Base-by-base conservation (phyloP, 805 yeast species). In the Candida corydali region DNA sequence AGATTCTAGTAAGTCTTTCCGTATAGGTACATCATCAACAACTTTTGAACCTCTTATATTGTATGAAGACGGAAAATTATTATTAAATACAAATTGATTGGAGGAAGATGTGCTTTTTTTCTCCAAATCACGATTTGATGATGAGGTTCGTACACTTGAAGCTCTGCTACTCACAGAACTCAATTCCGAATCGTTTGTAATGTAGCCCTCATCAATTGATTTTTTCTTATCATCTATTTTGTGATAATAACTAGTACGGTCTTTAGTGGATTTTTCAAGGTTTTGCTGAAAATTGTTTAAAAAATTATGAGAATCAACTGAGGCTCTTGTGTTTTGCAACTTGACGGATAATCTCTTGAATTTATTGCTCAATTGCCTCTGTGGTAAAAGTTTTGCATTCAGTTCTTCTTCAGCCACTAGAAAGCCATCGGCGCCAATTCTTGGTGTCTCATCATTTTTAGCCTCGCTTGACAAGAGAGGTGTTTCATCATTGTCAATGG, bases 251-350 rank as follows among this genome's bases (percentile, higher is more conserved):
- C 28, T 17, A 26, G 50, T 47, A 17, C 38, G 39, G 12, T 43
- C 29, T 14, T 26, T 36, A 27, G 30, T 22, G 46, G 40, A 59
- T 54, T 16, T 50, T 59, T 33, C 51, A 46, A 28, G 62, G 39
- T 68, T 67, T 41, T 62, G 63, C 40, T 61, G 67, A 44, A 68
- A 67, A 11, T 55, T 47, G 32, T 47, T 54, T 54, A 65, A 61
- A 41, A 68, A 68, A 27, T 56, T 51, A 36, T 61, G 51, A 2
- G 72, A 66, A 39, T 65, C 71, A n/a, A 59, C 59, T 4, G 73
- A 59, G 0, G 66, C 55, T 23, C 49, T 47, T 3, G 58, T 46
- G 11, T 57, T 57, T 36, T 59, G 65, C 17, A 68, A 45, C 1
- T 72, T 64, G 32, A 54, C 41, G 1, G 69, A 61, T 14, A 68